Conservation (phyloP, 2,329 filamentous ascomycete genomes). For the Neonectria ditissima region DNA sequence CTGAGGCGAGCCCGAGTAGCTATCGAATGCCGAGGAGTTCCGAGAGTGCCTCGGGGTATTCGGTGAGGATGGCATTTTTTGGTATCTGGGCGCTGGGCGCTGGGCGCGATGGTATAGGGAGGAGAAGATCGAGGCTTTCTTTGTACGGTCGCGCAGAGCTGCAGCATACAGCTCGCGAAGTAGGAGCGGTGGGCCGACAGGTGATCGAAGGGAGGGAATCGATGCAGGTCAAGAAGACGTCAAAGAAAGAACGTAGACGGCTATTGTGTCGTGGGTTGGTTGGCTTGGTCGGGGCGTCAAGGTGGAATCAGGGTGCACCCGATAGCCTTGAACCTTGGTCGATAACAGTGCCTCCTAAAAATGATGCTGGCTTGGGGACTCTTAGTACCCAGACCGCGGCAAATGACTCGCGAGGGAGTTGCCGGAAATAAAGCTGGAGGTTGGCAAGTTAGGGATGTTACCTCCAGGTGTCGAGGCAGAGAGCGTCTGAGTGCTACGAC, state of each 20-base stretch:
- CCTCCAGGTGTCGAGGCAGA: slow-evolving; percentile 3
- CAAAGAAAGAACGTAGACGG: slow-evolving; percentile 1
- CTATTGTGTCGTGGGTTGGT: background rate
- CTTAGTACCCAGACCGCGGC: slow-evolving; percentile 39
- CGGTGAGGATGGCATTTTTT: slow-evolving; percentile 57
- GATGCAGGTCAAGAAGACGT: slow-evolving; percentile 4
- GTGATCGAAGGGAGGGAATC: slow-evolving; percentile 1
- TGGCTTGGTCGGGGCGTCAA: slow-evolving; percentile 5
- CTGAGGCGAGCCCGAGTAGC: slow-evolving; percentile 58
- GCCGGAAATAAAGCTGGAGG: slow-evolving; percentile 23
- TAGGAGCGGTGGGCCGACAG: slow-evolving; percentile 10
- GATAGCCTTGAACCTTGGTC: slow-evolving; percentile 8
- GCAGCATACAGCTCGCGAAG: slow-evolving; percentile 13
- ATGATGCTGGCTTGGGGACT: slow-evolving; percentile 25
- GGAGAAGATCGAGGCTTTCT: slow-evolving; percentile 19
- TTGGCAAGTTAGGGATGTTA: slow-evolving; percentile 4
- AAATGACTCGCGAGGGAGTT: slow-evolving; percentile 25
- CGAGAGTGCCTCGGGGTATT: slow-evolving; percentile 71
- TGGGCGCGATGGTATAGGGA: slow-evolving; percentile 13
- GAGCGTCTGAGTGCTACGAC: slow-evolving; percentile 16
- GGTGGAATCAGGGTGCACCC: slow-evolving; percentile 8
- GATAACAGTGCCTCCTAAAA: slow-evolving; percentile 18
- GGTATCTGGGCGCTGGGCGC: slow-evolving; percentile 27
- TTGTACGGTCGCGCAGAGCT: slow-evolving; percentile 16
- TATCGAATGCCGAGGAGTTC: slow-evolving; percentile 67